Base-by-base conservation (phyloP, 345 rosid genomes). In the Pistacia atlantica region DNA sequence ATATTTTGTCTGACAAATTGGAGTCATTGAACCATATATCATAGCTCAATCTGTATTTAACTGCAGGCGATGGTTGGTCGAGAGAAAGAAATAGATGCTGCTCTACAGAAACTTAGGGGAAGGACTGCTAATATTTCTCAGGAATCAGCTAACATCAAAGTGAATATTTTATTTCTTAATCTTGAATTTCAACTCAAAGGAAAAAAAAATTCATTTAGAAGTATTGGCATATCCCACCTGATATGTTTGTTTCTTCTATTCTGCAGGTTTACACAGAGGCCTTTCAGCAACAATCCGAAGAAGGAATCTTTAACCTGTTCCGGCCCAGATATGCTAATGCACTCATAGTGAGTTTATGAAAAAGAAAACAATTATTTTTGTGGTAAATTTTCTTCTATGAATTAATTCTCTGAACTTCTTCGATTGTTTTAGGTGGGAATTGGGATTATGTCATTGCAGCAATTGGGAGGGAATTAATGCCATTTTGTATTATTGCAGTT, bases 71-170 rank as follows among this genome's bases (percentile, higher is more conserved):
- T 80, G 69, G 58, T 69, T 69, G 89, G 86, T 66, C 81, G 77
- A 42, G 76, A 75, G 1, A 52, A 60, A 67, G 97, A 87, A 68
- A 81, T 88, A 18, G 86, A 82, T 74, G 76, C 75, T 73, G 74
- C 88, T 45, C 80, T 91, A 38, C 89, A 71, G 49, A 63, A 81
- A 35, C 83, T 89, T 48, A 80, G 92, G 46, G 96, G 96, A 46
- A 70, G 75, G 8, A 67, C 73, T 1, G 81, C 80, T n/a, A 76
- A 89, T 80, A 78, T 90, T 64, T 80, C 84, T 52, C 70, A 71
- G 42, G 97, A 92, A 75, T 83, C 90, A 22, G 69, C 83, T 52
- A 86, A 83, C 63, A 92, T 92, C 66, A 69, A 3, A 55, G 94
- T 91, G 9, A 67, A 28, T 6, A 33, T 14, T 22, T 11, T 3